A percentile compares a stretch with the other conserved stretches of the same genome.
These are phyloP conservation scores for Seiridium unicorne DNA, from an alignment of 2,329 filamentous ascomycete species.

Conservation along the genomic window DNA sequence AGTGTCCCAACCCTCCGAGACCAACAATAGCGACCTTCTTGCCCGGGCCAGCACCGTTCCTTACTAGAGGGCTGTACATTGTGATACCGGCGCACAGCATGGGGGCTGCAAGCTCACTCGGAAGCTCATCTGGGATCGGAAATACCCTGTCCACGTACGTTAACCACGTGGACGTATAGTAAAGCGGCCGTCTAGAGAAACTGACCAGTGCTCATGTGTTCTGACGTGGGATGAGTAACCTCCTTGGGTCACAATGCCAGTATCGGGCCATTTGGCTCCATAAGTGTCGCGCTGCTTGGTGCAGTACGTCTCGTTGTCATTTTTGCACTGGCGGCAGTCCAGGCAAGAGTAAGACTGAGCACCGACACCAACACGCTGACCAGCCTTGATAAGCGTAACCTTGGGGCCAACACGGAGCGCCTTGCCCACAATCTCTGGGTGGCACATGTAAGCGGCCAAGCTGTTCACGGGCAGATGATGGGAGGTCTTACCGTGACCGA, in stretches of 20 bases:
- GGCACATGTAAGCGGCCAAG: neutral
- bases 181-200: conserved; percentile 14
- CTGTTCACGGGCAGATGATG: conserved; percentile 20
- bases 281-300: conserved; percentile 57
- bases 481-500: conserved; percentile 39
- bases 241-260: conserved; percentile 62
- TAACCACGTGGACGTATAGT: neutral
- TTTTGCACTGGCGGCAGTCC: conserved; percentile 16
- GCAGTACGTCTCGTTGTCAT: conserved; percentile 20
- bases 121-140: conserved; percentile 33
- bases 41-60: conserved; percentile 59
- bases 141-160: conserved; percentile 21
- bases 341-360: conserved; percentile 44
- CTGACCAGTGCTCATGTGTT: conserved; percentile 71
- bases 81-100: conserved; percentile 69
- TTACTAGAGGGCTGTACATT: conserved; percentile 56
- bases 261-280: conserved; percentile 52
- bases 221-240: conserved; percentile 65
- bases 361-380: conserved; percentile 52
- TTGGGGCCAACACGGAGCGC: conserved; percentile 37
- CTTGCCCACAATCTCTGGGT: conserved; percentile 42
- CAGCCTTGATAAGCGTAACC: conserved; percentile 34
- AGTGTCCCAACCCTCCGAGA: conserved; percentile 64
- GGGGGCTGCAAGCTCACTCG: conserved; percentile 42
- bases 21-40: conserved; percentile 65